Percentiles rank a stretch among this genome's conserved stretches.
These are phyloP conservation scores for Smittium culicis DNA, from an alignment of 371 early-diverging fungal species.

Conservation along the genomic window DNA sequence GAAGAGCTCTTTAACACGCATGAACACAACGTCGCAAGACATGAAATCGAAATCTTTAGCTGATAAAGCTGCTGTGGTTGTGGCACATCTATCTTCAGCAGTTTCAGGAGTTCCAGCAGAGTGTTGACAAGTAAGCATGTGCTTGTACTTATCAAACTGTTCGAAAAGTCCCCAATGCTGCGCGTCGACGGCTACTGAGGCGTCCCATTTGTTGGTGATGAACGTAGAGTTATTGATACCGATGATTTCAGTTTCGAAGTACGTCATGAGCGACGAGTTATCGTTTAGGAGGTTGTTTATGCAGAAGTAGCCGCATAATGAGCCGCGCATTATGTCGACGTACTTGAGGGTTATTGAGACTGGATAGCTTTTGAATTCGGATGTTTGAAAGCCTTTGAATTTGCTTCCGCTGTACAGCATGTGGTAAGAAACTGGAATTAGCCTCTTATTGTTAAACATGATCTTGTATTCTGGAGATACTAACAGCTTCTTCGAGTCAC, in stretches of 20 bases:
- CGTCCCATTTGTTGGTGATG: slow-evolving; percentile 49
- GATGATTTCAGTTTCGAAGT: slow-evolving; percentile 50
- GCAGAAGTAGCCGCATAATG: slow-evolving; percentile 45
- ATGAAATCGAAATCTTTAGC: no score
- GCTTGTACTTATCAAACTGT: neutral
- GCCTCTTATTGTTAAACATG: slow-evolving; percentile 25
- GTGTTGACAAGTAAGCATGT: no score
- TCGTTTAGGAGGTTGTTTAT: slow-evolving; percentile 48
- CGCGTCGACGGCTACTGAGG: slow-evolving; percentile 39
- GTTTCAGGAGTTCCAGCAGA: no score
- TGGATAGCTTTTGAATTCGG: slow-evolving; percentile 24
- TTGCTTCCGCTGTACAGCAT: slow-evolving; percentile 28
- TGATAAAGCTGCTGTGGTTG: neutral
- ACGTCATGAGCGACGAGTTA: slow-evolving; percentile 45
- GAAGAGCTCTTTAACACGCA: slow-evolving; percentile 96
- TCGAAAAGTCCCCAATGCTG: slow-evolving; percentile 59
- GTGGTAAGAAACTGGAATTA: slow-evolving; percentile 30
- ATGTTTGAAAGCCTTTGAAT: slow-evolving; percentile 26
- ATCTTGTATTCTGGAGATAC: slow-evolving; percentile 29
- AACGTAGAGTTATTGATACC: slow-evolving; percentile 38
- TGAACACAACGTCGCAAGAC: slow-evolving; percentile 61
- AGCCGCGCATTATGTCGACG: slow-evolving; percentile 39
- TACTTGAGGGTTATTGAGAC: slow-evolving; percentile 30
- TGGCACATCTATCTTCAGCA: no score
- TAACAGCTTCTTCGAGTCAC: no score